phyloP scores from a whole-genome alignment of 495 filamentous ascomycete species.

The Xylaria longipes region DNA sequence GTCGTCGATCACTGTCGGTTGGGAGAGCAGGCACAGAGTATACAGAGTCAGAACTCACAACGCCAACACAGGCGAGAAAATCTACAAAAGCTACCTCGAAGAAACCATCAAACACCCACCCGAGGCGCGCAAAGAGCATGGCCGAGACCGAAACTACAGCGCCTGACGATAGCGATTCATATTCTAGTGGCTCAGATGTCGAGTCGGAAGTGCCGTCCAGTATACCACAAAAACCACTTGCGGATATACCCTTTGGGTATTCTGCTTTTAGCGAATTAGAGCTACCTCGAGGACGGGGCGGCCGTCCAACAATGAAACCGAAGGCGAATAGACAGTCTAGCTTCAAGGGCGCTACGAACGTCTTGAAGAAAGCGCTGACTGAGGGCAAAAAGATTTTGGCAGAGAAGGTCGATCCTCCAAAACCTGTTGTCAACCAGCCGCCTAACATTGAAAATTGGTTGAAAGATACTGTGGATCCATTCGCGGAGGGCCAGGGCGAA shows the following conservation, averaged over 20 bases:
- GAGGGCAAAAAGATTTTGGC: conserved; percentile 62
- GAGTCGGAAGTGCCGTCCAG: conserved; percentile 46
- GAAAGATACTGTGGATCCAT: conserved; percentile 74
- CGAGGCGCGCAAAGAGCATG: conserved; percentile 29
- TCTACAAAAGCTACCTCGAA: conserved; percentile 24
- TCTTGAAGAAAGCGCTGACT: conserved; percentile 60
- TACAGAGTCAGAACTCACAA: conserved; percentile 37
- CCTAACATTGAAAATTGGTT: conserved; percentile 79
- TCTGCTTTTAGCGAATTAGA: conserved; percentile 66
- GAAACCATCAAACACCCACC: conserved; percentile 31
- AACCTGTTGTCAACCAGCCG: conserved; percentile 53
- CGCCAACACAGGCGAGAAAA: conserved; percentile 28
- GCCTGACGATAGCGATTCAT: conserved; percentile 39
- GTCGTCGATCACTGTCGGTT: conserved; percentile 53
- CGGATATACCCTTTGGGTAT: conserved; percentile 61
- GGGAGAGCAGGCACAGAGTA: conserved; percentile 53
- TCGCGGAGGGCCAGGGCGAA: conserved; percentile 62
- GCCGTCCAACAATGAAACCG: conserved; percentile 41
- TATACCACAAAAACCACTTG: conserved; percentile 53
- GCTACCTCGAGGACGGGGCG: conserved; percentile 52
- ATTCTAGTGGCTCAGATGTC: conserved; percentile 35
- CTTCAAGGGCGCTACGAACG: conserved; percentile 60
- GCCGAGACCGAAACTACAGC: conserved; percentile 30
- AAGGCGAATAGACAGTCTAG: conserved; percentile 52
- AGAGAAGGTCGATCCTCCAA: conserved; percentile 58